Conservation (phyloP, 1,284 basidiomycete species). For the Ustilago tritici region DNA sequence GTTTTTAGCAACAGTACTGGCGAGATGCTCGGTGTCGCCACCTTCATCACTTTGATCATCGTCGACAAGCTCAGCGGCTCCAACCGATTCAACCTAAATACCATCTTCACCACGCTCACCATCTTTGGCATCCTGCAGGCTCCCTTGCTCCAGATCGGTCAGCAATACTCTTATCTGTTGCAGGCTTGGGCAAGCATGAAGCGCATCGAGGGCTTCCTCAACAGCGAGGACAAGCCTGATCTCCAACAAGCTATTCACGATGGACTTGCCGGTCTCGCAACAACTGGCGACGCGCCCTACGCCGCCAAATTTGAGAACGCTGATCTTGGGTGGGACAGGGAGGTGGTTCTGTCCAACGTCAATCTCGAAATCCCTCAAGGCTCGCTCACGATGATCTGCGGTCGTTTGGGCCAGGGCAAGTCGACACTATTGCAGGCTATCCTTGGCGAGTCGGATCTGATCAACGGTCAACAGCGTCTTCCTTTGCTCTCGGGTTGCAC, state of each 20-base stretch:
- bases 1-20: slow-evolving; percentile 34
- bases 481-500: slow-evolving; percentile 34
- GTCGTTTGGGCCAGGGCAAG: slow-evolving; percentile 64
- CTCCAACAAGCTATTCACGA: slow-evolving; percentile 15
- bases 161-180: slow-evolving; percentile 54
- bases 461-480: slow-evolving; percentile 41
- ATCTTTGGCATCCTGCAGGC: slow-evolving; percentile 50
- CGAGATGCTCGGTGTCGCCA: slow-evolving; percentile 41
- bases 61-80: slow-evolving; percentile 42
- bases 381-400: slow-evolving; percentile 60
- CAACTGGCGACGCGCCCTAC: slow-evolving; percentile 6
- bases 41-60: slow-evolving; percentile 51
- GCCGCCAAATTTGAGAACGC: slow-evolving; percentile 47
- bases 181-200: slow-evolving; percentile 55
- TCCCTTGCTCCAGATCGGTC: slow-evolving; percentile 56
- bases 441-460: slow-evolving; percentile 60
- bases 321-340: slow-evolving; percentile 37
- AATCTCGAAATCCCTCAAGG: slow-evolving; percentile 43
- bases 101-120: slow-evolving; percentile 60
- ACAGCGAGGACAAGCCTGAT: slow-evolving; percentile 33
- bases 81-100: slow-evolving; percentile 52
- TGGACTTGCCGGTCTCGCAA: slow-evolving; percentile 2
- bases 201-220: slow-evolving; percentile 57
- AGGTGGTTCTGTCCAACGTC: slow-evolving; percentile 35
- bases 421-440: slow-evolving; percentile 60